Evolutionary conservation across 805 yeast genomes (phyloP).

Genomic region (Kodamaea hsintzibuensis): DNA sequence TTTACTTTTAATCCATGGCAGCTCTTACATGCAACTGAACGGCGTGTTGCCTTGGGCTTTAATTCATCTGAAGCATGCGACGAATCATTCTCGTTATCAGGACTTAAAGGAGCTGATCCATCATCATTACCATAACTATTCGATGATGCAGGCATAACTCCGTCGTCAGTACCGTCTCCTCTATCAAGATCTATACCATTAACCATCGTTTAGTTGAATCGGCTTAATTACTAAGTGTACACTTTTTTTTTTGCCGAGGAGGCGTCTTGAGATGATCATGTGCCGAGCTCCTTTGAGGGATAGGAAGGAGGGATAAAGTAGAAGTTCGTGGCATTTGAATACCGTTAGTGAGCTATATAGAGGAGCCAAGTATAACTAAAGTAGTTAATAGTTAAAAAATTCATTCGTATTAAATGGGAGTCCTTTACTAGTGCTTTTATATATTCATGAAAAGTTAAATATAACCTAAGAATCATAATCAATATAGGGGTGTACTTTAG

Average conservation of each 20-base stretch:
- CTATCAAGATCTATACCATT: not conserved
- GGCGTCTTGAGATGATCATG: not conserved
- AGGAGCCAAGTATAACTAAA: no score
- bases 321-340: no score
- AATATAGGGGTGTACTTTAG: not conserved
- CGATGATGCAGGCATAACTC: not conserved
- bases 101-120: not conserved
- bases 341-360: no score
- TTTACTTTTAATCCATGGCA: conserved; percentile 84
- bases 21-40: conserved; percentile 64
- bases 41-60: conserved; percentile 21
- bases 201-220: not conserved
- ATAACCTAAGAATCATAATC: no score
- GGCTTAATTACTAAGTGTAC: not conserved
- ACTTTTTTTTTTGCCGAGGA: not conserved
- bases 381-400: no score
- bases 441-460: no score
- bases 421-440: no score
- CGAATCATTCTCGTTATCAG: not conserved
- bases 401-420: no score
- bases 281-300: not conserved
- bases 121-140: not conserved
- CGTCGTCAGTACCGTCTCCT: not conserved
- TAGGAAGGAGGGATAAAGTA: no score
- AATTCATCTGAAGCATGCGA: not conserved